Conservation (phyloP, 371 early-diverging fungal genomes). For the Saksenaea vasiformis region DNA sequence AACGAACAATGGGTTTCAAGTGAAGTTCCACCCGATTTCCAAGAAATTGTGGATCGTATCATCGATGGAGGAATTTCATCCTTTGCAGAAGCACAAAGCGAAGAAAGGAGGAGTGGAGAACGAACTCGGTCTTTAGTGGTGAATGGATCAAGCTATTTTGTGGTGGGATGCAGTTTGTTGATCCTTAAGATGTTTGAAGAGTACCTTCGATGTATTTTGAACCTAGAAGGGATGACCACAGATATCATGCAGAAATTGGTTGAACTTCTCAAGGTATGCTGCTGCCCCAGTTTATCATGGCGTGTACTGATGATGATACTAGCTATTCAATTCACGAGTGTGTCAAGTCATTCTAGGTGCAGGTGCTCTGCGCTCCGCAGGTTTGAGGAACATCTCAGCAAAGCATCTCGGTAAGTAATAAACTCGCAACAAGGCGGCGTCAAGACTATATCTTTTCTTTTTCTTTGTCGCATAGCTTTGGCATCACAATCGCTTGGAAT, state of each 20-base stretch:
- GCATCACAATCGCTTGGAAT: conserved; percentile 89
- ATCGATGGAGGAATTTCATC: conserved; percentile 43
- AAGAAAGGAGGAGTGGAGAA: conserved; percentile 14
- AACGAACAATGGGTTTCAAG: conserved; percentile 94
- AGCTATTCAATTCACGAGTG: conserved; percentile 88
- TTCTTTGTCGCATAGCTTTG: conserved; percentile 65
- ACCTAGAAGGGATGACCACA: conserved; percentile 73
- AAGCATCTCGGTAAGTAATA: conserved; percentile 77
- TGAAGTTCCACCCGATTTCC: conserved; percentile 91
- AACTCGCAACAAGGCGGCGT: neutral
- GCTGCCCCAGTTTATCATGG: neutral
- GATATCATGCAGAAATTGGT: conserved; percentile 85
- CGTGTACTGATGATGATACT: neutral
- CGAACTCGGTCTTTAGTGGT: conserved; percentile 57
- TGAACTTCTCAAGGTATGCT: conserved; percentile 76
- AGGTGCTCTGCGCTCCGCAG: conserved; percentile 93
- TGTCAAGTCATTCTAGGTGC: conserved; percentile 96
- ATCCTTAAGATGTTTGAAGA: conserved; percentile 89
- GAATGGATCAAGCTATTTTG: conserved; percentile 69
- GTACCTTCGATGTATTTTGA: conserved; percentile 78
- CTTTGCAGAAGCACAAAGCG: conserved; percentile 9
- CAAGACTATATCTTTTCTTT: neutral
- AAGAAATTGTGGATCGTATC: conserved; percentile 79
- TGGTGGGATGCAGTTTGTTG: conserved; percentile 84
- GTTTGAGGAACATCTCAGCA: conserved; percentile 92